A percentile compares a stretch with the other conserved stretches of the same genome.
Conservation (phyloP, 371 early-diverging fungal genomes). For the Syncephalis fuscata region DNA sequence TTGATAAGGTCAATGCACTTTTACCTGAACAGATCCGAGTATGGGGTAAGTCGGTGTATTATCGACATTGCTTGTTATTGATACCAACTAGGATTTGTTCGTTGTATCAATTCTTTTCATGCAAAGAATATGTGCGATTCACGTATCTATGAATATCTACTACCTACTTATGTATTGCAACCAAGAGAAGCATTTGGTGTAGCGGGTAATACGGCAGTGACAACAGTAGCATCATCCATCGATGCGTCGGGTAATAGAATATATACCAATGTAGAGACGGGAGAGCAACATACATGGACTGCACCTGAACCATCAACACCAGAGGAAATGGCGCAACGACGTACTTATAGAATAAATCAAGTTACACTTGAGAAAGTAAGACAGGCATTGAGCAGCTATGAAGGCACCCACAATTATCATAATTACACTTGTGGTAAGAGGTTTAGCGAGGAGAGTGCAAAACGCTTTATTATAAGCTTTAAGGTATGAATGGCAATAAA, state of each 20-base stretch:
- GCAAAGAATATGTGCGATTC: constrained; percentile 84
- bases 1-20: constrained; percentile 52
- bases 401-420: constrained; percentile 91
- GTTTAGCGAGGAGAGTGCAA: constrained; percentile 55
- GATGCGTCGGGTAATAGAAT: neutral
- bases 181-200: constrained; percentile 6
- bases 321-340: constrained; percentile 24
- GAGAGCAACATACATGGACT: neutral
- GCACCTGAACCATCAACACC: constrained; percentile 12
- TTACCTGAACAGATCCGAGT: constrained; percentile 70
- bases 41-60: constrained; percentile 42
- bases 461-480: constrained; percentile 66
- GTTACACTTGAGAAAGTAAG: constrained; percentile 44
- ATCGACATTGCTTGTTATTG: neutral
- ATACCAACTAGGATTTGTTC: constrained; percentile 40
- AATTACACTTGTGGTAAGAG: constrained; percentile 86
- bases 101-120: constrained; percentile 66
- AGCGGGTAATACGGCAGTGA: neutral
- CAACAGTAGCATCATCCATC: neutral
- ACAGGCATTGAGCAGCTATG: constrained; percentile 47
- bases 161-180: constrained; percentile 83
- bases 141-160: constrained; percentile 92
- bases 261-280: constrained; percentile 3
- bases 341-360: constrained; percentile 38
- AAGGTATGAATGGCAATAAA: constrained; percentile 23